Conservation (phyloP, 2,329 filamentous ascomycete genomes). For the Pseudocercospora macadamiae region DNA sequence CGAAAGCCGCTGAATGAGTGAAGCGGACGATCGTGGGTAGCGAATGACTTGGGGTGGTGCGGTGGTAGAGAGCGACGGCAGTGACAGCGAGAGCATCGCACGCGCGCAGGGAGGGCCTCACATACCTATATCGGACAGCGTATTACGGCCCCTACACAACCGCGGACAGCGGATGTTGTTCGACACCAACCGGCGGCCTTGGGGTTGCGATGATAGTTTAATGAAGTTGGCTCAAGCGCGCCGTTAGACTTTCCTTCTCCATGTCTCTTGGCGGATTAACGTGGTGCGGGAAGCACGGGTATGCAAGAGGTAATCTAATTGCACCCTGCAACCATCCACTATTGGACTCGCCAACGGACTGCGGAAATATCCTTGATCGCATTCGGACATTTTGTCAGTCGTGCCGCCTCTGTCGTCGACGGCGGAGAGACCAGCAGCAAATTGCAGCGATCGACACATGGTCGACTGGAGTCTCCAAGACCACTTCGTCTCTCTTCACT, state of each 20-base stretch:
- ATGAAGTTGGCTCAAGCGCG: conserved; percentile 10
- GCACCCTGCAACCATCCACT: conserved; percentile 9
- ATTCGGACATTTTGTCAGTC: neutral
- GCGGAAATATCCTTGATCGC: neutral
- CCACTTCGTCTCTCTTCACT: neutral
- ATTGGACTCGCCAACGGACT: conserved; percentile 12
- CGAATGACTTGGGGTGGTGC: conserved; percentile 21
- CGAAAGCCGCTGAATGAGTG: conserved; percentile 32
- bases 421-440: conserved; percentile 1
- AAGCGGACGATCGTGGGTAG: conserved; percentile 27
- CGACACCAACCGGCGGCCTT: conserved; percentile 9
- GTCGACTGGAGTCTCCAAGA: neutral
- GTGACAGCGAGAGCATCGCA: conserved; percentile 10
- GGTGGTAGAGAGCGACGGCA: conserved; percentile 8
- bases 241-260: neutral
- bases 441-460: neutral
- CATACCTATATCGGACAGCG: conserved; percentile 18
- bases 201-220: conserved; percentile 15
- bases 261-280: conserved; percentile 1
- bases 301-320: conserved; percentile 1
- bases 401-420: neutral
- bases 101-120: conserved; percentile 15
- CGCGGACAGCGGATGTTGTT: conserved; percentile 13
- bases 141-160: conserved; percentile 16
- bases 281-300: conserved; percentile 5